Evolutionary conservation across 345 rosid species (phyloP), one percentile per base, ranked within the genome.

Genomic region (Salix suchowensis): DNA sequence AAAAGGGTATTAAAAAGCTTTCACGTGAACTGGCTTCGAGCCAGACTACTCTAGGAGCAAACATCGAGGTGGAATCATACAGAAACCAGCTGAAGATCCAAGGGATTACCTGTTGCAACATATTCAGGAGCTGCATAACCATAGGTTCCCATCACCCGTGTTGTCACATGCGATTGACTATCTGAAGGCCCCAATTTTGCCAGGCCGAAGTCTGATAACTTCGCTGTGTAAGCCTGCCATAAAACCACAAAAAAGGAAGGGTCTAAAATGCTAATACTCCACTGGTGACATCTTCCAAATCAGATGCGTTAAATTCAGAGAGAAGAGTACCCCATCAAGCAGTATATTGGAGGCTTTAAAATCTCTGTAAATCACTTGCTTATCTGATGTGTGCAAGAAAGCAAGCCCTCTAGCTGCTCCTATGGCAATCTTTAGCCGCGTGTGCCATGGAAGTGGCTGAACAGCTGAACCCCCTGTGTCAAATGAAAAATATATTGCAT

Each of bases 71-170:
- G 16, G 10, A 40, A 34, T 15, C 28, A 52, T 8, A n/a, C 52
- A 7, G 64, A 83, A n/a, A 62, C 40, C 34, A 44, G 21, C 54
- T 67, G 7, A 80, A 75, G 13, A 6, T 55, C 75, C 34, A 23
- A 39, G 52, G 54, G 73, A 58, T 77, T 81, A 92, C 97, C 97
- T 84, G 99, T 96, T 55, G 96, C 93, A 54, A 96, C 96, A 84
- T 96, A 96, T 76, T 96, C 99, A 0, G 99, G 99, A 67, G 99
- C 99, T 30, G 98, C 97, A 75, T 96, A 96, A 76, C 99, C 99
- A 13, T 86, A 71, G 9, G 99, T 96, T 37, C 98, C 99, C 92
- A 96, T 92, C 39, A 96, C 90, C n/a, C 98, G 83, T 18, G 99
- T 96, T 71, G 98, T 93, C 21, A 96, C 89, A 48, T 96, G 99